Conservation (phyloP, 179 eudicot genomes). For the Patellifolia procumbens region DNA sequence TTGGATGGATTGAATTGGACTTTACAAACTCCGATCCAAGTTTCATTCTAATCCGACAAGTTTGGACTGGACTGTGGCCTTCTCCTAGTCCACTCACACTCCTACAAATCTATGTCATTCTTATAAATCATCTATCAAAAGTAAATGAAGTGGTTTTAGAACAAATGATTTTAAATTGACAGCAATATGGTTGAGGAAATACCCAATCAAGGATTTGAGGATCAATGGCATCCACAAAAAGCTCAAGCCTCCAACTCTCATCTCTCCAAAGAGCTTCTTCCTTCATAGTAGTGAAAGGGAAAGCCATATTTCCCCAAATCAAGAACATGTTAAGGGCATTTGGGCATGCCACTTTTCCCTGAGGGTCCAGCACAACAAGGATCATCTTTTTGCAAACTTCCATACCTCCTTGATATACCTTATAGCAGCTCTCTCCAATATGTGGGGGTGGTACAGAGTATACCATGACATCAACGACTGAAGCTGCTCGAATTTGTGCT, state of each 20-base stretch:
- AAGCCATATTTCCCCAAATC: slow-evolving; percentile 79
- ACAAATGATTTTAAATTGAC: not conserved
- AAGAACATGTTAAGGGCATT: slow-evolving; percentile 77
- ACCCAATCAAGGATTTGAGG: slow-evolving; percentile 53
- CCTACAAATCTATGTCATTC: not conserved
- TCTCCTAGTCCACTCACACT: too few species aligned
- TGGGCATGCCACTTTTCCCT: slow-evolving; percentile 60
- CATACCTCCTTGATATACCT: slow-evolving; percentile 77
- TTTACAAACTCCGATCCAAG: too few species aligned
- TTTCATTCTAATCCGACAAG: too few species aligned
- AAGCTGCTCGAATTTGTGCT: slow-evolving; percentile 47
- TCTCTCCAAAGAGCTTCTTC: slow-evolving; percentile 72
- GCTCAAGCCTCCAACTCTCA: slow-evolving; percentile 73
- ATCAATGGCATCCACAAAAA: slow-evolving; percentile 65
- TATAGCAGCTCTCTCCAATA: slow-evolving; percentile 63
- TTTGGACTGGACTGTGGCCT: too few species aligned
- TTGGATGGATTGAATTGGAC: too few species aligned
- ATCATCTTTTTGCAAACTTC: slow-evolving; percentile 62
- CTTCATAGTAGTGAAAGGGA: slow-evolving; percentile 59
- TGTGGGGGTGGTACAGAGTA: slow-evolving; percentile 56
- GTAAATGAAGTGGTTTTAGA: not conserved
- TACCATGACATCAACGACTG: slow-evolving; percentile 76
- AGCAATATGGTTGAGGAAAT: slow-evolving; percentile 11
- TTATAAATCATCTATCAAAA: not conserved
- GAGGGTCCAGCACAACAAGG: slow-evolving; percentile 77